phyloP scores from a whole-genome alignment of 257 asterid species.

The Schizonepeta tenuifolia region DNA sequence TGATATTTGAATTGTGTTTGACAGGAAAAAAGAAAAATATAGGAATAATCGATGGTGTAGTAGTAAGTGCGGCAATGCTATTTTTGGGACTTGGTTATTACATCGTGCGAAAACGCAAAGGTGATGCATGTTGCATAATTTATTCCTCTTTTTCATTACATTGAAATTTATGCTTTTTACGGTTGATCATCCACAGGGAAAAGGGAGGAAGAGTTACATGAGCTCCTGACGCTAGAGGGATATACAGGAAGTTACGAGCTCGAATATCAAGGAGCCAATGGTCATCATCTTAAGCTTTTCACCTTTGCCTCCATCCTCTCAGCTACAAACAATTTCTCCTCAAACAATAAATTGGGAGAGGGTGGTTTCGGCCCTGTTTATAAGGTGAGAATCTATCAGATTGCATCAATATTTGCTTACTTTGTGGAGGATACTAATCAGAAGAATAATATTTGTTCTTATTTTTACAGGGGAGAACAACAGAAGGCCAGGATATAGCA shows the following conservation, averaged over 20 bases:
- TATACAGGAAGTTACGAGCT: conserved; percentile 21
- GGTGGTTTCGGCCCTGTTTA: conserved; percentile 79
- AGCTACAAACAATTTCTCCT: conserved; percentile 59
- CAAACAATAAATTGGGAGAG: conserved; percentile 52
- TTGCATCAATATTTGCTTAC: background rate
- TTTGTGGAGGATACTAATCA: background rate
- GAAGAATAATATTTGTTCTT: background rate
- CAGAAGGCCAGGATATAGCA: conserved; percentile 62
- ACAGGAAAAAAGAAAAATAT: conserved; percentile 13
- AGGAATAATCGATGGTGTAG: conserved; percentile 28
- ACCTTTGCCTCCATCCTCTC: conserved; percentile 46
- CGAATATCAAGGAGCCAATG: conserved; percentile 34
- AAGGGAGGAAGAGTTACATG: conserved; percentile 36
- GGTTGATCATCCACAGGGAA: conserved; percentile 32
- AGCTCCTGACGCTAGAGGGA: conserved; percentile 47
- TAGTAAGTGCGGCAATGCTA: background rate
- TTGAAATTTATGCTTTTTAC: background rate
- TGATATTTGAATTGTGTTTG: background rate
- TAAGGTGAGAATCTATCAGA: conserved; percentile 35
- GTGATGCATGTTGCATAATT: background rate
- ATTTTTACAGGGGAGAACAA: conserved; percentile 48
- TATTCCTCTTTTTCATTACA: background rate
- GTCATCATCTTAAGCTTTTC: conserved; percentile 45
- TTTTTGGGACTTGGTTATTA: conserved; percentile 29
- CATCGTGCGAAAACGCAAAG: conserved; percentile 30